Base-by-base conservation (phyloP, 2,329 filamentous ascomycete genomes). In the Paraphoma sp. region DNA sequence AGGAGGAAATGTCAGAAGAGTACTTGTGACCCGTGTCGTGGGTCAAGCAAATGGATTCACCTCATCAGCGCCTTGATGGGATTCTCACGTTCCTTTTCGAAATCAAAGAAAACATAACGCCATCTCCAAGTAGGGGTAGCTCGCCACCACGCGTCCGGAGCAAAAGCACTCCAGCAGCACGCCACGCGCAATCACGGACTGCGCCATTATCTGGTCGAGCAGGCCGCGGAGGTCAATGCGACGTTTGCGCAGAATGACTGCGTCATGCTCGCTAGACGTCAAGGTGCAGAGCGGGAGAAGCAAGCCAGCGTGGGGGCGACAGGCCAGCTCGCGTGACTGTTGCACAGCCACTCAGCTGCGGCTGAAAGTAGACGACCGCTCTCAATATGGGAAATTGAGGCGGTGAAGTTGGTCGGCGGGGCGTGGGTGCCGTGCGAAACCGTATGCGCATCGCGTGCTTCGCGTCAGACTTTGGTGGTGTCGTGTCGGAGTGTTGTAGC, bases 321-420 rank as follows among this genome's bases (percentile, higher is more conserved):
- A 36, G 60, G 54, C 57, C 40, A 56, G 45, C 51, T 46, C 51
- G 48, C 44, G 47, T 54, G 55, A 60, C 40, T 47, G 29, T 49
- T 33, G 45, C 64, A 60, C 62, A 60, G 57, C 60, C 53, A 62
- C 57, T 51, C 48, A 56, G 53, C 63, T 54, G 63, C 54, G 49
- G 54, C 56, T 45, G 28, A 23, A 23, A 23, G 23, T 23, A 5
- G 23, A 23, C 23, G 23, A 23, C 23, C 5, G 23, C 46, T 42
- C 47, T 48, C 43, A 48, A 30, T 44, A n/a, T 33, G 42, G 54
- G 48, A 45, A 38, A 30, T 51, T 51, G 43, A 51, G 44, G 47
- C 51, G 56, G 47, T 45, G 54, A 59, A 29, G 41, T 49, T 18
- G 33, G 14, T 53, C 31, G 43, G 47, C 43, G 17, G 45, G 53